Base-by-base conservation (phyloP, 345 rosid species). In the Syzygium oleosum region DNA sequence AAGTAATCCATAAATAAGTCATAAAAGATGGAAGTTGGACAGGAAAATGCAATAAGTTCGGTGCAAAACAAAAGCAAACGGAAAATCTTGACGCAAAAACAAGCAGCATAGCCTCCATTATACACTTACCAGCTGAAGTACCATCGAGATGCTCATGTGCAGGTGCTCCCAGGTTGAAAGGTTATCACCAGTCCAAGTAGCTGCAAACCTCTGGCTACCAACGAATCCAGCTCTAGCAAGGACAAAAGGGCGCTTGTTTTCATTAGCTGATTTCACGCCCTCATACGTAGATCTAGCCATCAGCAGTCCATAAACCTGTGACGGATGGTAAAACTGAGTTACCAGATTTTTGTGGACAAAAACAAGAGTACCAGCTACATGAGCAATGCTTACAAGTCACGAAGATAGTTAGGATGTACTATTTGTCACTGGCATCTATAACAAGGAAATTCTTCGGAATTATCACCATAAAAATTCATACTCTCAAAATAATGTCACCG, bases 111-210 rank as follows among this genome's bases (percentile, higher is more conserved):
- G 78, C 34, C 55, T 31, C 29, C 73, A 29, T 9, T 38, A 73
- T 73, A 9, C 54, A 27, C 97, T 93, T 93, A 97, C 99, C 97
- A 97, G 92, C 90, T 96, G 98, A 92, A 97, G 98, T n/a, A 95
- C 94, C 99, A 97, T 96, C 52, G 96, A 91, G 91, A 97, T 93
- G 87, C 96, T 94, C 99, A 95, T 95, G 90, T 95, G 98, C 63
- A 96, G 90, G 89, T 97, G 98, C 91, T 97, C 96, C 99, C 99
- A 95, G 52, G 88, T 96, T 88, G 99, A 97, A 87, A 95, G 94
- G 89, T 97, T 97, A 93, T 97, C 99, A 88, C 98, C 97, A 2
- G 98, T 95, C 99, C 99, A 96, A 51, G 97, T 96, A 52, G 99
- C 98, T 84, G 97, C 98, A 92, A 94, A 94, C 89, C 95, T 94